These are phyloP conservation scores for Cerioporus squamosus DNA, from an alignment of 1,284 basidiomycete genomes.

Conservation along the genomic window DNA sequence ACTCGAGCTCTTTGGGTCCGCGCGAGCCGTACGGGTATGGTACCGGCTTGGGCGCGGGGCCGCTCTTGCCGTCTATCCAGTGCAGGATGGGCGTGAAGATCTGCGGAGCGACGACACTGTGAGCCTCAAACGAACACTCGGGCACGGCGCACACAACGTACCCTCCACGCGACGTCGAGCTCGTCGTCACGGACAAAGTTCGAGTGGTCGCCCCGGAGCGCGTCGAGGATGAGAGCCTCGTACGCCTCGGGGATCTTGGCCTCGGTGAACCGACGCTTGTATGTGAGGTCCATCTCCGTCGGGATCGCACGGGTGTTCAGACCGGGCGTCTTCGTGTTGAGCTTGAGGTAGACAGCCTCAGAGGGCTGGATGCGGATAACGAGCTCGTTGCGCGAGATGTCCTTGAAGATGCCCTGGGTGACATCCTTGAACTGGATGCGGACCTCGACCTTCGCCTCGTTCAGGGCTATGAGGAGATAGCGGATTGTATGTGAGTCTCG, in stretches of 20 bases:
- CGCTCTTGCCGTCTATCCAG: slow-evolving; percentile 85
- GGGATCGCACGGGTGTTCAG: slow-evolving; percentile 88
- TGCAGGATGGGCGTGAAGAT: slow-evolving; percentile 95
- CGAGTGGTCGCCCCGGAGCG: slow-evolving; percentile 87
- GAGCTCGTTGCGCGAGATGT: slow-evolving; percentile 93
- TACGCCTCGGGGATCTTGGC: slow-evolving; percentile 93
- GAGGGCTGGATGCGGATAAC: slow-evolving; percentile 95
- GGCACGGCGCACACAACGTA: slow-evolving; percentile 40
- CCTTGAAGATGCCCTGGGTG: slow-evolving; percentile 93
- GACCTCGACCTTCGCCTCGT: slow-evolving; percentile 97
- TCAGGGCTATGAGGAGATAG: slow-evolving; percentile 64
- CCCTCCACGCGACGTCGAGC: slow-evolving; percentile 95
- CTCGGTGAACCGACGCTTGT: slow-evolving; percentile 92
- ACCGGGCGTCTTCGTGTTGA: slow-evolving; percentile 93
- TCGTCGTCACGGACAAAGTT: slow-evolving; percentile 97
- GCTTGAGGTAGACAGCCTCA: slow-evolving; percentile 94
- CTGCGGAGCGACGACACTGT: slow-evolving; percentile 40
- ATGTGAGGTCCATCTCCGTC: slow-evolving; percentile 96
- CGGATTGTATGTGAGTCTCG: slow-evolving; percentile 7
- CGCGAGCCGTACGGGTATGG: slow-evolving; percentile 91
- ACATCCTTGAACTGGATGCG: slow-evolving; percentile 97
- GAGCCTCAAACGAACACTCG: neutral
- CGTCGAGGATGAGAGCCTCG: slow-evolving; percentile 90
- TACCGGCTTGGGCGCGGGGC: slow-evolving; percentile 69
- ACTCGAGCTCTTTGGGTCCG: slow-evolving; percentile 85